Percentiles rank a stretch among this genome's conserved stretches.
Conservation (phyloP, 2,329 filamentous ascomycete species). For the Scolecobasidium constrictum region DNA sequence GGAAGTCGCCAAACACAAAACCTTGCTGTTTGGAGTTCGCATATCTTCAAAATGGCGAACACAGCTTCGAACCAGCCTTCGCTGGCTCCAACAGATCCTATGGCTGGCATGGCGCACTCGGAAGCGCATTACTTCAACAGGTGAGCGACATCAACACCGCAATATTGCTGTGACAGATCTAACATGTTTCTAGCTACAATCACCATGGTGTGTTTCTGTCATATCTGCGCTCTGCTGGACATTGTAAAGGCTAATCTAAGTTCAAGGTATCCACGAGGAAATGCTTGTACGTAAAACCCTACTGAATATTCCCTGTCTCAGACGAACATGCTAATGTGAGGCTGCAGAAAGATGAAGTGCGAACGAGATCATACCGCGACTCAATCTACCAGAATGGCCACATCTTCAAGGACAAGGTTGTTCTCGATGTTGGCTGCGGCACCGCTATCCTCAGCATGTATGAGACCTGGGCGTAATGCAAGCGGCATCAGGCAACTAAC, state of each 20-base stretch:
- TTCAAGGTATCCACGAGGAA: conserved; percentile 84
- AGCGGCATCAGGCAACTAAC: conserved; percentile 10
- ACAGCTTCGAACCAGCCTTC: conserved; percentile 2
- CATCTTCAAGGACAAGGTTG: conserved; percentile 81
- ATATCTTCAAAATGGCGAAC: conserved; percentile 3
- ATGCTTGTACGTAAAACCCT: conserved; percentile 66
- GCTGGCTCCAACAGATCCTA: conserved; percentile 10
- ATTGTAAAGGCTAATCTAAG: conserved; percentile 28
- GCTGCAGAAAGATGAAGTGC: conserved; percentile 88
- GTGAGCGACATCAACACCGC: too few species aligned
- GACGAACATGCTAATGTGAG: too few species aligned
- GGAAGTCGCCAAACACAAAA: too few species aligned
- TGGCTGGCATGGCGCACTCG: conserved; percentile 74
- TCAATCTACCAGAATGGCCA: conserved; percentile 96
- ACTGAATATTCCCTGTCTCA: too few species aligned
- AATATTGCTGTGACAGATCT: too few species aligned
- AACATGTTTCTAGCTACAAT: conserved; percentile 61
- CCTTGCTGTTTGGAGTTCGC: too few species aligned
- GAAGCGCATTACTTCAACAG: conserved; percentile 99
- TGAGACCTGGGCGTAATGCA: conserved; percentile 27
- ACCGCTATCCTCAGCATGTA: conserved; percentile 98
- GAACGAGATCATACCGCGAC: conserved; percentile 93
- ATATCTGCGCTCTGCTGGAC: too few species aligned
- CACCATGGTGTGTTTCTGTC: conserved; percentile 70
- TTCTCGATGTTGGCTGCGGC: conserved; percentile 95